A percentile compares a stretch with the other conserved stretches of the same genome.
Conservation (phyloP, 129 eudicot genomes). For the Lactuca sativa region DNA sequence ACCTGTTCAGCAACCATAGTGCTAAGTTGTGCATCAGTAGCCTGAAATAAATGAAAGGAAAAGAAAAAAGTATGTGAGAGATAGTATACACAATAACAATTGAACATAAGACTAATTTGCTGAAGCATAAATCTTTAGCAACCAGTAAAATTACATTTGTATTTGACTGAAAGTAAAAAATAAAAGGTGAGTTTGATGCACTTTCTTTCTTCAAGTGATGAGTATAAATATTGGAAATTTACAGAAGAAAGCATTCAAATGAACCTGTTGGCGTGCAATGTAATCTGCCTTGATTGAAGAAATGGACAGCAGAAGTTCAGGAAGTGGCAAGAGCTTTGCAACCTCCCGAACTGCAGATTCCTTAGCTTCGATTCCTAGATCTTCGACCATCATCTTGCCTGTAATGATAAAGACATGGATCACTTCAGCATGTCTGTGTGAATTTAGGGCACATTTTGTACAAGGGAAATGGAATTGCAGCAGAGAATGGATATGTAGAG, state of each 20-base stretch:
- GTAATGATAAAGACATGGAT: neutral
- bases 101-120: neutral
- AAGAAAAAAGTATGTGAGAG: conserved; percentile 12
- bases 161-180: neutral
- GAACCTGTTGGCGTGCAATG: conserved; percentile 95
- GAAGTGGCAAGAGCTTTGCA: conserved; percentile 90
- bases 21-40: conserved; percentile 99
- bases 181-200: neutral
- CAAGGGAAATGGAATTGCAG: too few relatives aligned
- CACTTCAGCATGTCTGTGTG: neutral
- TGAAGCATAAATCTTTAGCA: neutral
- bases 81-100: neutral
- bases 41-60: conserved; percentile 43
- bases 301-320: conserved; percentile 86
- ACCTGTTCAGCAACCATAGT: conserved; percentile 99
- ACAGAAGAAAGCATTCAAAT: conserved; percentile 1
- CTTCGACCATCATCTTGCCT: conserved; percentile 86
- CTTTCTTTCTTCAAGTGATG: conserved; percentile 1
- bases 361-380: conserved; percentile 93
- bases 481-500: too few relatives aligned
- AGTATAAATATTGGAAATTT: neutral
- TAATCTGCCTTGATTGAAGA: conserved; percentile 90
- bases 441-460: neutral
- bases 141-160: neutral
- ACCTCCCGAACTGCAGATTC: conserved; percentile 98